Percentiles rank a stretch among this genome's conserved stretches.
These are phyloP conservation scores for Botryotinia globosa DNA, from an alignment of 2,329 filamentous ascomycete species.

Conservation along the genomic window DNA sequence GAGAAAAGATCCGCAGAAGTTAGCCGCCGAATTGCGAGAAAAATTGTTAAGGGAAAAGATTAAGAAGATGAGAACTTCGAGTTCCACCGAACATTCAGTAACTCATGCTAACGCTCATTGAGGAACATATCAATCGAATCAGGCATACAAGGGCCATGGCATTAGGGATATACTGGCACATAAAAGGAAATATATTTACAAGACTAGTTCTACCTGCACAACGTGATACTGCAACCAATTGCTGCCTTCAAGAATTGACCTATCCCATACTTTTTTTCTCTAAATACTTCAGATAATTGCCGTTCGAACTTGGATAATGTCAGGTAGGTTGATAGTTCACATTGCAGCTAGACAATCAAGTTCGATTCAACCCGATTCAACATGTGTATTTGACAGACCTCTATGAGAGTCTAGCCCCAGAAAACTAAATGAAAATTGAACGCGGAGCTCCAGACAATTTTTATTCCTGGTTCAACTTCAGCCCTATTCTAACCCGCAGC, in stretches of 20 bases:
- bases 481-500: slow-evolving; percentile 1
- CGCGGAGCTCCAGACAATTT: neutral
- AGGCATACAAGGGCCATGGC: neutral
- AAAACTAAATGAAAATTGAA: neutral
- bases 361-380: neutral
- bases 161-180: neutral
- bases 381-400: neutral
- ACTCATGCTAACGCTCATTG: slow-evolving; percentile 48
- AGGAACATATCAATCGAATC: slow-evolving; percentile 32
- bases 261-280: neutral
- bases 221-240: neutral
- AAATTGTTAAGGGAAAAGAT: slow-evolving; percentile 53
- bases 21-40: slow-evolving; percentile 48
- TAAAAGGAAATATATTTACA: slow-evolving; percentile 16
- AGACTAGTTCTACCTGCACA: slow-evolving; percentile 1
- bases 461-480: neutral
- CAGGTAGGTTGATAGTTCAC: neutral
- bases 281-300: neutral
- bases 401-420: neutral
- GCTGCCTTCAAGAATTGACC: neutral
- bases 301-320: neutral
- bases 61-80: slow-evolving; percentile 55
- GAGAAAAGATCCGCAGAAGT: slow-evolving; percentile 42
- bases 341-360: neutral
- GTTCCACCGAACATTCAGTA: slow-evolving; percentile 39